Base-by-base conservation (phyloP, 306 rosid species). In the Cucurbita argyrosperma region DNA sequence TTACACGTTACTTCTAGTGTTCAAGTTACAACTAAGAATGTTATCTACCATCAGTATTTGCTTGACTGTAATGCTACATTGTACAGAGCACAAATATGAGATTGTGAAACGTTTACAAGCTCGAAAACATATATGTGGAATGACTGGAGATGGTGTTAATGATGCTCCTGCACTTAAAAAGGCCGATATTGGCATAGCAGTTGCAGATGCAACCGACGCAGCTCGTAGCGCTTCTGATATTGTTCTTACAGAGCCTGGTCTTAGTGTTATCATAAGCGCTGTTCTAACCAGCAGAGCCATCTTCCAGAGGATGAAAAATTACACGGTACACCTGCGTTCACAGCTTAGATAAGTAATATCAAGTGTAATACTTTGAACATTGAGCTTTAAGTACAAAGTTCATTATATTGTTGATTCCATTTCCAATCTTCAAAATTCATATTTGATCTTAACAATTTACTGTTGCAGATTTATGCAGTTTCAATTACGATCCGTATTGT, bases 111-210 rank as follows among this genome's bases (percentile, higher is more conserved):
- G 89, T 39, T 78, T 90, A 78, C 96, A 90, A 85, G 92, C 90
- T 43, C 85, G 87, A 84, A 87, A 86, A 73, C 96, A 90, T 76
- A 81, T 88, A 66, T 88, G 96, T 53, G 96, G 96, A 73, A 90
- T 90, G 96, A 90, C 96, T 21, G 96, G 95, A 47, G 96, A 90
- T 58, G 96, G 96, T 45, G 96, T 90, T 18, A 90, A 90, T 60
- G 96, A 90, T 83, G 95, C 96, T 66, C 94, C 96, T 18, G 94
- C 94, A 66, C 96, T 90, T 71, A 90, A 88, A 68, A 90, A 81
- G 55, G 96, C 96, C 26, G 96, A 90, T 77, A 88, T 90, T n/a
- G 96, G 96, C 69, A 90, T 90, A 72, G 96, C 96, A 76, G 96
- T 90, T n/a, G 95, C 95, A 5, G 96, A 89, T 84, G 95, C 96